Conservation (phyloP, 2,329 filamentous ascomycete genomes). For the Claviceps sp. region DNA sequence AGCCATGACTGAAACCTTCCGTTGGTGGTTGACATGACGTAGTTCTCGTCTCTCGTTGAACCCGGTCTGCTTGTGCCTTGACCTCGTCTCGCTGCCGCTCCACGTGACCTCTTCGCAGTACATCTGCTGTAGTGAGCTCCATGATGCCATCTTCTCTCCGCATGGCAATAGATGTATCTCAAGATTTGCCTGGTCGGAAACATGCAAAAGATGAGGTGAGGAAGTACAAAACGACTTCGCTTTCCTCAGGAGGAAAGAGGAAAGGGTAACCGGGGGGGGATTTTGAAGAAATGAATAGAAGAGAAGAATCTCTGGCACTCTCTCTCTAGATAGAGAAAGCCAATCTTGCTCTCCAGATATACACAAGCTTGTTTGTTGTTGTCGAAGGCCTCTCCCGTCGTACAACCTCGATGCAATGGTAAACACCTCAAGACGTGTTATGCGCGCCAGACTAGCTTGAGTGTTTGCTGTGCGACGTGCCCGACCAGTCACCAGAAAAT, state of each 20-base stretch:
- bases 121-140: slow-evolving; percentile 20
- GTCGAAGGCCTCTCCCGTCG: background rate
- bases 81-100: slow-evolving; percentile 9
- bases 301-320: background rate
- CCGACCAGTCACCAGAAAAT: background rate
- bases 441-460: background rate
- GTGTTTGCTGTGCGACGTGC: background rate
- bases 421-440: background rate
- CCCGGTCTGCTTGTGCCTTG: background rate
- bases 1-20: slow-evolving; percentile 5
- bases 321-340: background rate
- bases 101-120: slow-evolving; percentile 18
- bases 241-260: background rate
- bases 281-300: background rate
- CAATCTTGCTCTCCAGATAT: background rate
- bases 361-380: background rate
- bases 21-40: background rate
- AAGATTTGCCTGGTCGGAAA: background rate
- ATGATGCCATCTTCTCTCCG: slow-evolving; percentile 12
- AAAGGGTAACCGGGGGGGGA: background rate
- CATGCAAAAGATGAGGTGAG: background rate
- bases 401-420: background rate
- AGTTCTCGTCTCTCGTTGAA: background rate
- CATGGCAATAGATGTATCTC: slow-evolving; percentile 7
- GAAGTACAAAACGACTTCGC: background rate